Evolutionary conservation across 169 alveolate species (phyloP), one percentile per base, ranked within the genome.

Genomic region (Perkinsus chesapeaki): DNA sequence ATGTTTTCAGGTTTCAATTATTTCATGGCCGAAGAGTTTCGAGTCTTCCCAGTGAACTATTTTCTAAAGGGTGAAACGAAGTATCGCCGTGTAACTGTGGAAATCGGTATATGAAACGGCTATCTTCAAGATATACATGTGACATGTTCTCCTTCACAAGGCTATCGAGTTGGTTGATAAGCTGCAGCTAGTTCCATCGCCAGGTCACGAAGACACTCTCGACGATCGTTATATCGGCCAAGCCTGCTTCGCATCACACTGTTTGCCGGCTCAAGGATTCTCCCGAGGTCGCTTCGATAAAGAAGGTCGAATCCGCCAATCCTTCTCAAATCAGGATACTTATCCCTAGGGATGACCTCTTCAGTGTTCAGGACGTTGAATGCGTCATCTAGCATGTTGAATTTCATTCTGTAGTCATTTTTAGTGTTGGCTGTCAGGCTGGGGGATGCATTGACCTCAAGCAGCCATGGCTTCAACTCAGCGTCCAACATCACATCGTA

Each of bases 361-460:
- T 98, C 99, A 91, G 98, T 93, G 93, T 98, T 99, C 0, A 98
- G 95, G 38, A 97, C 96, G 0, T 98, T 97, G 95, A 97, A 97
- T 5, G 97, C 96, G 95, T 98, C 99, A 94, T 98, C 99, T 0
- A 98, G 96, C 94, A 98, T 93, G 92, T 96, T 97, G 39, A 96
- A 93, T 93, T 98, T 98, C 93, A 98, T 95, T 47, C 96, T 97
- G 95, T 96, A 97, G 94, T 98, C 99, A 23, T 94, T 96, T 38
- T 95, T 97, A 0, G 99, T 98, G 91, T 97, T 98, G 9, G 99
- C 95, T 91, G 98, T 97, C 95, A 98, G 94, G 0, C 98, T 96
- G 36, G 99, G 99, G 91, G 98, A 96, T 39, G 98, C 98, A 95
- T 98, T 98, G 20, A 98, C 97, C 95, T 97, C 99, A 91, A 98